These are phyloP conservation scores for Albugo candida DNA, from an alignment of 352 stramenopile genomes.

Conservation along the genomic window DNA sequence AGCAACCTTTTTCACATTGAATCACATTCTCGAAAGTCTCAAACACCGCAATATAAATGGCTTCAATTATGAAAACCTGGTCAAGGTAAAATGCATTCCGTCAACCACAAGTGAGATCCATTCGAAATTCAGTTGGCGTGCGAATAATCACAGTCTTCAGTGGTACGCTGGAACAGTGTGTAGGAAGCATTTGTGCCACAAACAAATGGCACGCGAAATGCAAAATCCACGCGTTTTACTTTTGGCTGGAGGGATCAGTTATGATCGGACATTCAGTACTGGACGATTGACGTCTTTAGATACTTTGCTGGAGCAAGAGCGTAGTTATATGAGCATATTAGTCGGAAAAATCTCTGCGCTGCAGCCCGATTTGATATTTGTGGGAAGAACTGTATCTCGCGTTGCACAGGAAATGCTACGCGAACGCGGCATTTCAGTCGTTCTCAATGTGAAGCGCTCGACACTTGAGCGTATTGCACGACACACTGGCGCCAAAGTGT, in stretches of 20 bases:
- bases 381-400: slow-evolving; percentile 75
- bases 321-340: slow-evolving; percentile 93
- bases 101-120: slow-evolving; percentile 8
- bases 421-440: slow-evolving; percentile 79
- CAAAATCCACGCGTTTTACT: slow-evolving; percentile 94
- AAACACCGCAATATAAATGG: slow-evolving; percentile 15
- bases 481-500: slow-evolving; percentile 83
- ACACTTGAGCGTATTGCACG: slow-evolving; percentile 85
- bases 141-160: slow-evolving; percentile 74
- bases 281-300: slow-evolving; percentile 87
- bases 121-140: slow-evolving; percentile 56
- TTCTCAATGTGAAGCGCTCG: slow-evolving; percentile 87
- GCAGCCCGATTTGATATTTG: slow-evolving; percentile 90
- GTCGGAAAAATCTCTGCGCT: slow-evolving; percentile 92
- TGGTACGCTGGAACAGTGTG: slow-evolving; percentile 92
- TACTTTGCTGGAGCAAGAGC: slow-evolving; percentile 91
- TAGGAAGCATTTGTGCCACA: slow-evolving; percentile 92
- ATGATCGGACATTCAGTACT: slow-evolving; percentile 73
- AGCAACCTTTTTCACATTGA: too few species aligned
- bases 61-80: slow-evolving; percentile 60
- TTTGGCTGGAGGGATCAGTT: slow-evolving; percentile 91
- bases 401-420: slow-evolving; percentile 87
- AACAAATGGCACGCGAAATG: slow-evolving; percentile 86
- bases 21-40: too few species aligned
- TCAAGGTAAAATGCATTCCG: slow-evolving; percentile 76